Percentiles rank a stretch among this genome's conserved stretches.
These are phyloP conservation scores for Sugiyamaella sp. DNA, from an alignment of 1,139 yeast species.

Conservation along the genomic window DNA sequence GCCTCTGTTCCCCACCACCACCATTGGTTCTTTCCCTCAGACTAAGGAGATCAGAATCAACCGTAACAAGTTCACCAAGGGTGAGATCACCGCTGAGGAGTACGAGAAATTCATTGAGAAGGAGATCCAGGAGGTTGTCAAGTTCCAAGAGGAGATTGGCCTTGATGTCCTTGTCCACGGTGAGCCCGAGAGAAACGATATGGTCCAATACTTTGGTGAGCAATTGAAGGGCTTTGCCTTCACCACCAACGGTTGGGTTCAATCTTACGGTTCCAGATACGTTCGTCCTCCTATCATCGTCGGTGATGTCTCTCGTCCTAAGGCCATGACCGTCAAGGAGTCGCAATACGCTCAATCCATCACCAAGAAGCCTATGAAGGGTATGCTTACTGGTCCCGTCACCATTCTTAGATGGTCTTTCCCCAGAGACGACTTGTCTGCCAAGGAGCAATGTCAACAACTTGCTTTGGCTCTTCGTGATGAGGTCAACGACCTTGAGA, in stretches of 20 bases:
- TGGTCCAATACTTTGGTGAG: slow-evolving; percentile 99
- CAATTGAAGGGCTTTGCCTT: slow-evolving; percentile 96
- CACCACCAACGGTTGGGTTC: slow-evolving; percentile 99
- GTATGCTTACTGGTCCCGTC: slow-evolving; percentile 99
- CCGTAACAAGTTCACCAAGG: slow-evolving; percentile 98
- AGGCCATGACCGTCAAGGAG: slow-evolving; percentile 98
- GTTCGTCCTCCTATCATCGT: slow-evolving; percentile 99
- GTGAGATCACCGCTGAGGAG: slow-evolving; percentile 90
- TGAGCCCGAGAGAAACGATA: slow-evolving; percentile 99
- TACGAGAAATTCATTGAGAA: slow-evolving; percentile 95
- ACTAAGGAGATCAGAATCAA: slow-evolving; percentile 97
- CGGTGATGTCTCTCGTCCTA: slow-evolving; percentile 99
- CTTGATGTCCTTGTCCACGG: slow-evolving; percentile 98
- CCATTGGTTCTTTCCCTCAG: slow-evolving; percentile 99
- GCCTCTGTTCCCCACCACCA: slow-evolving; percentile 99
- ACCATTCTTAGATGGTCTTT: slow-evolving; percentile 99
- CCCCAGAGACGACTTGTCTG: slow-evolving; percentile 99
- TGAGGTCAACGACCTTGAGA: slow-evolving; percentile 96
- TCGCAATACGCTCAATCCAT: slow-evolving; percentile 98
- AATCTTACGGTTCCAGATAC: slow-evolving; percentile 99
- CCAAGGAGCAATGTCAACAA: slow-evolving; percentile 94
- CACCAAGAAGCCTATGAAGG: slow-evolving; percentile 95
- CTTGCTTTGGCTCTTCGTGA: slow-evolving; percentile 97
- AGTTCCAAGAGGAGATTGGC: slow-evolving; percentile 99
- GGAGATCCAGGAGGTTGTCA: slow-evolving; percentile 93